Evolutionary conservation across 352 stramenopile species (phyloP).

Genomic region (Pythium chondricola): DNA sequence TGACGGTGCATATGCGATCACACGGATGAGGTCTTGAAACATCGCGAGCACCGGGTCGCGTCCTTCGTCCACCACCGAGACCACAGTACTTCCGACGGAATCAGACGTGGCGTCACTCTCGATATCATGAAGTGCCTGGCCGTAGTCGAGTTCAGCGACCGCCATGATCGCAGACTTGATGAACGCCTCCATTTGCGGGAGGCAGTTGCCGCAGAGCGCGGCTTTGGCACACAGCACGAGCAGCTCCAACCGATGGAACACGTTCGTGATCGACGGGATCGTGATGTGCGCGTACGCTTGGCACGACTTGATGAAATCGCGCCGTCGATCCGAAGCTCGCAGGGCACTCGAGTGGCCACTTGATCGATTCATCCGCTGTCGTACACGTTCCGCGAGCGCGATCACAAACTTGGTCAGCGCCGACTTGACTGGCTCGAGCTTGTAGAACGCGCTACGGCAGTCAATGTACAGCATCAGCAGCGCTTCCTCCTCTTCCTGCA

Average conservation of each 20-base stretch:
- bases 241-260: conserved; percentile 52
- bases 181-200: conserved; percentile 85
- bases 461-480: conserved; percentile 86
- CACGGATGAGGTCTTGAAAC: conserved; percentile 41
- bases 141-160: conserved; percentile 61
- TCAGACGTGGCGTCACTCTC: background rate
- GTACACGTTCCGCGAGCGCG: conserved; percentile 51
- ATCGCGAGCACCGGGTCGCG: conserved; percentile 14
- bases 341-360: conserved; percentile 1
- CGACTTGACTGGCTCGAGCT: conserved; percentile 71
- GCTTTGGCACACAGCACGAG: conserved; percentile 61
- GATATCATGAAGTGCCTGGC: background rate
- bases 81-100: background rate
- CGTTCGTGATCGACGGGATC: conserved; percentile 69
- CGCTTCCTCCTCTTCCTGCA: conserved; percentile 69
- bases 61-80: background rate
- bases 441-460: conserved; percentile 82
- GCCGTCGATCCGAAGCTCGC: conserved; percentile 25
- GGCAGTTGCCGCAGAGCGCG: conserved; percentile 57
- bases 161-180: conserved; percentile 74
- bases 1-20: conserved; percentile 75
- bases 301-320: conserved; percentile 83
- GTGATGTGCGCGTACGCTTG: conserved; percentile 89
- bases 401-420: conserved; percentile 52
- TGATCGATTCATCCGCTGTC: conserved; percentile 21